Percentiles rank a stretch among this genome's conserved stretches.
These are phyloP conservation scores for Mycothermus thermophilus DNA, from an alignment of 495 filamentous ascomycete species.

Conservation along the genomic window DNA sequence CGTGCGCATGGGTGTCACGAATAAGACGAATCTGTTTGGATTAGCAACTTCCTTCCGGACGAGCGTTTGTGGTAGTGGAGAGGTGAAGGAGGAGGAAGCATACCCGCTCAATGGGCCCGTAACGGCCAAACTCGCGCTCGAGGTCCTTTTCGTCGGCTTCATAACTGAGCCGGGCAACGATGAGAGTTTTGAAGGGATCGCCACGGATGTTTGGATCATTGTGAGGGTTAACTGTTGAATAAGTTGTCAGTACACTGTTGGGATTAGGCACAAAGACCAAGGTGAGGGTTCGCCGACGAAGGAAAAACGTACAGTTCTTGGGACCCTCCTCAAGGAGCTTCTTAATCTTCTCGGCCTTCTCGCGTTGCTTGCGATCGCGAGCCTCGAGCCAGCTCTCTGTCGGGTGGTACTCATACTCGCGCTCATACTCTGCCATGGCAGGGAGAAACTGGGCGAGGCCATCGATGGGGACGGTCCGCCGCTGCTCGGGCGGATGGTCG, in stretches of 20 bases:
- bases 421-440: conserved; percentile 53
- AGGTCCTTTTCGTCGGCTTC: conserved; percentile 79
- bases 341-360: conserved; percentile 56
- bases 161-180: conserved; percentile 80
- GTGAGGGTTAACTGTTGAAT: conserved; percentile 45
- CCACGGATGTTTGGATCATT: conserved; percentile 78
- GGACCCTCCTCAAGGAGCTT: conserved; percentile 52
- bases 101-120: conserved; percentile 88
- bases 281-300: no score
- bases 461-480: conserved; percentile 53
- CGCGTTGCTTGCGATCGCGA: conserved; percentile 61
- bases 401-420: conserved; percentile 59
- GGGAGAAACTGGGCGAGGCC: conserved; percentile 64
- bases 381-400: conserved; percentile 88
- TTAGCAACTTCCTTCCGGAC: conserved; percentile 12
- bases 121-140: conserved; percentile 87
- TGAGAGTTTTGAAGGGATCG: conserved; percentile 89
- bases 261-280: no score
- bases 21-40: conserved; percentile 73
- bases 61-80: no score
- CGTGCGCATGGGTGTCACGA: conserved; percentile 47
- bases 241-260: not conserved
- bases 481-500: conserved; percentile 73
- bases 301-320: conserved; percentile 50
- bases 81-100: conserved; percentile 17